Evolutionary conservation across 805 yeast species (phyloP).

Genomic region (Pichia membranifaciens): DNA sequence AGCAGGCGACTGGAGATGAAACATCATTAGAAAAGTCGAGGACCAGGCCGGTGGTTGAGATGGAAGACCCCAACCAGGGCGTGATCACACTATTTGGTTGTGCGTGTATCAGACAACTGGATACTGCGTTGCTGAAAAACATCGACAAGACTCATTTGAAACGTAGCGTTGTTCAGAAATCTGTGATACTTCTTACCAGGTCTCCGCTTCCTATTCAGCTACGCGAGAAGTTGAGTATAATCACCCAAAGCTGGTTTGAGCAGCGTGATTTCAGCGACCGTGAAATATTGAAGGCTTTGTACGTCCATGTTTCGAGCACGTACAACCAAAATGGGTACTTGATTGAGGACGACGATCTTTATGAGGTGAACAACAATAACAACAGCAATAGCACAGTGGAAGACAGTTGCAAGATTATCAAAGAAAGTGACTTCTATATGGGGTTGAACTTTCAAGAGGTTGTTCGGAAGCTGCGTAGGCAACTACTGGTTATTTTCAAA

Average conservation of each 20-base stretch:
- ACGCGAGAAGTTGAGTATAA: slow-evolving; percentile 83
- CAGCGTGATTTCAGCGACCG: slow-evolving; percentile 75
- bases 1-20: background rate
- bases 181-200: slow-evolving; percentile 73
- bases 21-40: background rate
- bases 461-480: slow-evolving; percentile 50
- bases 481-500: slow-evolving; percentile 64
- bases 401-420: slow-evolving; percentile 25
- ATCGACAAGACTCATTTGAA: slow-evolving; percentile 27
- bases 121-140: slow-evolving; percentile 47
- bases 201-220: slow-evolving; percentile 86
- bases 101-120: slow-evolving; percentile 83
- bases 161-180: slow-evolving; percentile 85
- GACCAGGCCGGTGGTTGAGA: slow-evolving; percentile 1
- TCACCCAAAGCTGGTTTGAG: slow-evolving; percentile 77
- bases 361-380: slow-evolving; percentile 15
- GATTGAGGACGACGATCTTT: slow-evolving; percentile 29
- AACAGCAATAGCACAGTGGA: background rate
- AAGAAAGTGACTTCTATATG: slow-evolving; percentile 58
- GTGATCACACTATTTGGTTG: slow-evolving; percentile 84
- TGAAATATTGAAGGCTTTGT: slow-evolving; percentile 60
- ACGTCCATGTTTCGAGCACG: slow-evolving; percentile 52
- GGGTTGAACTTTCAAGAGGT: slow-evolving; percentile 70
- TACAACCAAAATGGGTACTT: slow-evolving; percentile 30
- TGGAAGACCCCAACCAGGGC: slow-evolving; percentile 24